Evolutionary conservation across 2,329 filamentous ascomycete genomes (phyloP).

Genomic region (Diaporthe ampelina): DNA sequence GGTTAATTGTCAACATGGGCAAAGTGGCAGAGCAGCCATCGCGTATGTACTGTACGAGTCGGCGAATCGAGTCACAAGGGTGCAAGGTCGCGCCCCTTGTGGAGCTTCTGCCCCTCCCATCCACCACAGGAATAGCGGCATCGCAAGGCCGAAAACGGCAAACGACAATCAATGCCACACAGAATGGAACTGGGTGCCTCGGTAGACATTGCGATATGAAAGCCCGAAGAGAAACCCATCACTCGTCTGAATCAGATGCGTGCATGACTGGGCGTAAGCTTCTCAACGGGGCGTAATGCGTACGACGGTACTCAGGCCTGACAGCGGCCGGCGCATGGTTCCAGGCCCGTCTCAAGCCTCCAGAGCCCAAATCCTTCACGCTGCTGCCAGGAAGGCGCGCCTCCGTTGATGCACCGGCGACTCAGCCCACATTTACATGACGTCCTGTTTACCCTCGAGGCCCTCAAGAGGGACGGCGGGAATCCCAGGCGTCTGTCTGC

Average conservation of each 20-base stretch:
- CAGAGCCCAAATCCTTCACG: conserved; percentile 19
- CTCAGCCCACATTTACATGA: conserved; percentile 1
- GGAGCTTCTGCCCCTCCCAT: conserved; percentile 18
- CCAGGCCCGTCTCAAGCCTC: conserved; percentile 32
- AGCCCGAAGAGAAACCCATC: conserved; percentile 17
- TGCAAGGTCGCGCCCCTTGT: neutral
- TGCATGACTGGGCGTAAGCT: conserved; percentile 5
- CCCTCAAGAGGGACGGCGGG: neutral
- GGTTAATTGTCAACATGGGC: neutral
- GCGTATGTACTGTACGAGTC: conserved; percentile 16
- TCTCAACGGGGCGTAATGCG: conserved; percentile 7
- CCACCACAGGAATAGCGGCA: conserved; percentile 29
- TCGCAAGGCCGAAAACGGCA: conserved; percentile 25
- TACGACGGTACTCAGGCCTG: conserved; percentile 22
- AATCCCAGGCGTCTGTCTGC: neutral
- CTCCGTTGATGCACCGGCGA: neutral
- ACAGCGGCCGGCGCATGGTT: neutral
- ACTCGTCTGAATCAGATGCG: conserved; percentile 19
- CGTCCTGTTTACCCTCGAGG: neutral
- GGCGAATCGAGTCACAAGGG: conserved; percentile 30
- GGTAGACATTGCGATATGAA: neutral
- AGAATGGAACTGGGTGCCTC: neutral
- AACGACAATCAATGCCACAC: conserved; percentile 22
- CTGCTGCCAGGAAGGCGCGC: conserved; percentile 6
- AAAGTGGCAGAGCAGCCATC: conserved; percentile 4